These are phyloP conservation scores for Huiozyma naganishii DNA, from an alignment of 805 yeast species.

Conservation along the genomic window DNA sequence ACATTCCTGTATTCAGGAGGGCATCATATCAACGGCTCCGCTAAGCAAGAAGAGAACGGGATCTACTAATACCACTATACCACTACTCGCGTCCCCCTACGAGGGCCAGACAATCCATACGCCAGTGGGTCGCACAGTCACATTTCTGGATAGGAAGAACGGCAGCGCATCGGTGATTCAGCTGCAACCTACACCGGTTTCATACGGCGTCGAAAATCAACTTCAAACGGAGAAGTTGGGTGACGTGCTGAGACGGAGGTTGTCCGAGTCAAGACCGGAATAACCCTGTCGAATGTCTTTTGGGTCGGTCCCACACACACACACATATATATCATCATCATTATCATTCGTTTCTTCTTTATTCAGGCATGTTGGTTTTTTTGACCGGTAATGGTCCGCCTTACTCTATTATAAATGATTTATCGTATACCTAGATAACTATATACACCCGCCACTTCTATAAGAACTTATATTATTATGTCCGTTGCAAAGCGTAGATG, in stretches of 20 bases:
- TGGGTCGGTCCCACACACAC: neutral
- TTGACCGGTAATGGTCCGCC: too few relatives aligned
- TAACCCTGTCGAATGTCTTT: neutral
- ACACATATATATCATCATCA: too few relatives aligned
- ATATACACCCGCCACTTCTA: too few relatives aligned
- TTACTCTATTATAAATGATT: neutral
- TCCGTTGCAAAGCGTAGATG: too few relatives aligned
- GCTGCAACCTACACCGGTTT: neutral
- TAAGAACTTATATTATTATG: too few relatives aligned
- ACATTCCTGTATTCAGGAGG: too few relatives aligned
- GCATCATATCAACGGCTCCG: neutral
- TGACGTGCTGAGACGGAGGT: constrained; percentile 15
- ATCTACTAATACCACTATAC: too few relatives aligned
- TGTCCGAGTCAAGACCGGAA: constrained; percentile 3
- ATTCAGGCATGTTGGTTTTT: too few relatives aligned
- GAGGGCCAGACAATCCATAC: too few relatives aligned
- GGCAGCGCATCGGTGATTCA: neutral
- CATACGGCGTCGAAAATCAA: constrained; percentile 2
- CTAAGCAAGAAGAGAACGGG: neutral
- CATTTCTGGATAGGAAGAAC: neutral
- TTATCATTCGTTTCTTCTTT: too few relatives aligned
- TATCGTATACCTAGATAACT: neutral
- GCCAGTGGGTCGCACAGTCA: neutral
- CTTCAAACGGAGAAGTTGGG: constrained; percentile 19
- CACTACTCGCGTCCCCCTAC: too few relatives aligned